These are phyloP conservation scores for Grifola frondosa DNA, from an alignment of 1,284 basidiomycete genomes.

Conservation along the genomic window DNA sequence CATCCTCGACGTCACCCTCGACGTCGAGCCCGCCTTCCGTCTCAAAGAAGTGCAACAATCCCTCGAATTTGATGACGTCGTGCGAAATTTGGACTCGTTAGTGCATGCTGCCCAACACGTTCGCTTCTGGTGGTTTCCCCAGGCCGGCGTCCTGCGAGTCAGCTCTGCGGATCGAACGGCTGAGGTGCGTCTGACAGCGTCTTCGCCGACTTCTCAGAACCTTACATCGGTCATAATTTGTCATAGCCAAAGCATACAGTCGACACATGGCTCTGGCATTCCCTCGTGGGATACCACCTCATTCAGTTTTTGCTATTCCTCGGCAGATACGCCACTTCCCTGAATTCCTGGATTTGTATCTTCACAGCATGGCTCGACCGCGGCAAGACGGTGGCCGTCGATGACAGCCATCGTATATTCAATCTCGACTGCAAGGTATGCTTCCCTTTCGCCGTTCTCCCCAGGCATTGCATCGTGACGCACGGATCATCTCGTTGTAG, in stretches of 20 bases:
- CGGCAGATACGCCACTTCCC: constrained; percentile 52
- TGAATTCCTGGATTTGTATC: constrained; percentile 56
- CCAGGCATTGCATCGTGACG: constrained; percentile 21
- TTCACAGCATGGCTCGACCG: constrained; percentile 64
- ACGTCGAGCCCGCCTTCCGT: constrained; percentile 82
- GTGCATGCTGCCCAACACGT: constrained; percentile 79
- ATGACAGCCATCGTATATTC: constrained; percentile 78
- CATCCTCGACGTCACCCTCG: constrained; percentile 77
- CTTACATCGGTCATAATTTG: constrained; percentile 12
- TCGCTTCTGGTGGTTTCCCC: constrained; percentile 95
- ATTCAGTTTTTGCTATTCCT: constrained; percentile 80
- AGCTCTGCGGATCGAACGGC: constrained; percentile 74
- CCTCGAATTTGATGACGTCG: constrained; percentile 63
- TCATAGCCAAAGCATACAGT: constrained; percentile 48
- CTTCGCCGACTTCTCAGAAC: not conserved
- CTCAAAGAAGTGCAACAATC: constrained; percentile 78
- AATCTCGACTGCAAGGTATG: constrained; percentile 79
- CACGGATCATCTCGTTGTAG: constrained; percentile 38
- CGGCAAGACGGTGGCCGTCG: constrained; percentile 50
- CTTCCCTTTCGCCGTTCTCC: constrained; percentile 24
- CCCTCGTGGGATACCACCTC: constrained; percentile 71
- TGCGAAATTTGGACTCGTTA: constrained; percentile 56
- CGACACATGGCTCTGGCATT: constrained; percentile 68
- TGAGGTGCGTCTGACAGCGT: constrained; percentile 53
- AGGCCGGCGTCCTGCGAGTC: constrained; percentile 72